Evolutionary conservation across 2,329 filamentous ascomycete genomes (phyloP).

Genomic region (Parastagonospora nodorum): DNA sequence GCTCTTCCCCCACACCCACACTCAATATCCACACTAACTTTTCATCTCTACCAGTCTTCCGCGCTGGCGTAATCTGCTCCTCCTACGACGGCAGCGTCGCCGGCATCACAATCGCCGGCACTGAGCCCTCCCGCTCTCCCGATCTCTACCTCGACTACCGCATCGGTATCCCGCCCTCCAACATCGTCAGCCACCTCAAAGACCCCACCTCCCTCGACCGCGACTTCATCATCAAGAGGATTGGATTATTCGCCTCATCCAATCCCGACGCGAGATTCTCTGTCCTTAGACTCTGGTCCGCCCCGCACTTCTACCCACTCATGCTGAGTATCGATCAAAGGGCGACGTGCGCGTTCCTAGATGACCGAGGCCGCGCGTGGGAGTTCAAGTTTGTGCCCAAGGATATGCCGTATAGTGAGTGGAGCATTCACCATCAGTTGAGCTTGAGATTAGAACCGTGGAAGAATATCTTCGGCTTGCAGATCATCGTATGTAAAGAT

Average conservation of each 20-base stretch:
- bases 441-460: constrained; percentile 38
- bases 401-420: constrained; percentile 53
- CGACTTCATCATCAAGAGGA: constrained; percentile 38
- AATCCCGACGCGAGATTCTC: constrained; percentile 47
- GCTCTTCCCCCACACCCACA: neutral
- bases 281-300: constrained; percentile 53
- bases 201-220: constrained; percentile 42
- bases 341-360: constrained; percentile 46
- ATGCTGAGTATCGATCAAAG: constrained; percentile 51
- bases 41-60: constrained; percentile 49
- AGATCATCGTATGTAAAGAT: constrained; percentile 50
- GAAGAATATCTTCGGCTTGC: constrained; percentile 38
- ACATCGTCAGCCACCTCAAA: constrained; percentile 31
- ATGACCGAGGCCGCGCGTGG: constrained; percentile 52
- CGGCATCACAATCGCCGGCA: constrained; percentile 47
- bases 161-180: constrained; percentile 18
- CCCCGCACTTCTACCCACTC: constrained; percentile 57
- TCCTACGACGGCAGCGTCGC: constrained; percentile 34
- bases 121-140: constrained; percentile 43
- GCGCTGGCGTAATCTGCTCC: constrained; percentile 50
- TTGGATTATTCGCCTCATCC: constrained; percentile 33
- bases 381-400: constrained; percentile 56
- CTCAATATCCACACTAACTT: neutral
- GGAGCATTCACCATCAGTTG: constrained; percentile 51
- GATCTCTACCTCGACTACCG: constrained; percentile 55